These are phyloP conservation scores for Geosmithia flava DNA, from an alignment of 2,329 filamentous ascomycete species.

Conservation along the genomic window DNA sequence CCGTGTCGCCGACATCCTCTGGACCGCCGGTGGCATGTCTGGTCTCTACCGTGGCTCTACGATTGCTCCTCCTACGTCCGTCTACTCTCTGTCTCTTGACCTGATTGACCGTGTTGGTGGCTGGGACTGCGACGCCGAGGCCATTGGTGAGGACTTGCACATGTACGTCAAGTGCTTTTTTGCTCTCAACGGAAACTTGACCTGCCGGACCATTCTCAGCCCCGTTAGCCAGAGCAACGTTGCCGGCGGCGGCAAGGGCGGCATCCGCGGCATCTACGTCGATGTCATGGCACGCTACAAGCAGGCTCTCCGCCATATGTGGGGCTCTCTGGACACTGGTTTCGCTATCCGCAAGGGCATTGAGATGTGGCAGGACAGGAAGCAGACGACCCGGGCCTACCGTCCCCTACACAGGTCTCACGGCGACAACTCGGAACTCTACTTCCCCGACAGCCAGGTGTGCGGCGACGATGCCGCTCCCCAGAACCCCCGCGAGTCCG, in stretches of 20 bases:
- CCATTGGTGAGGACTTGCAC: conserved; percentile 65
- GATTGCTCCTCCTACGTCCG: conserved; percentile 59
- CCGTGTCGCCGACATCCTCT: conserved; percentile 59
- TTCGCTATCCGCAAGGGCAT: conserved; percentile 46
- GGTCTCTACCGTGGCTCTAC: conserved; percentile 51
- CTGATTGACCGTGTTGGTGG: conserved; percentile 57
- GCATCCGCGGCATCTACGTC: conserved; percentile 37
- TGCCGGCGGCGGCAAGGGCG: conserved; percentile 42
- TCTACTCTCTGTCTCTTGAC: conserved; percentile 57
- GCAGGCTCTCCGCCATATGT: conserved; percentile 65
- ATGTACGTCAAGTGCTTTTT: conserved; percentile 75
- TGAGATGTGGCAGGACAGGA: conserved; percentile 45
- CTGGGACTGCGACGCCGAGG: conserved; percentile 59
- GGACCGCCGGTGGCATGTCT: conserved; percentile 59
- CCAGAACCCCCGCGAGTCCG: conserved; percentile 30
- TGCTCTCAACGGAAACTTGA: conserved; percentile 56
- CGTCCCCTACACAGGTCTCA: conserved; percentile 38
- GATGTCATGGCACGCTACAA: conserved; percentile 56
- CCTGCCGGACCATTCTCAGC: conserved; percentile 49
- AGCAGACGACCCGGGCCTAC: conserved; percentile 40
- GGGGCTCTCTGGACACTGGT: conserved; percentile 59
- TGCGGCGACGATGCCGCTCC: conserved; percentile 17
- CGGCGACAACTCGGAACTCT: conserved; percentile 31
- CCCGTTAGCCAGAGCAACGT: conserved; percentile 66
- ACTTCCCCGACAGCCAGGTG: conserved; percentile 32